Evolutionary conservation across 768 basidiomycete species (phyloP).

Genomic region (Amanita jacksonii): DNA sequence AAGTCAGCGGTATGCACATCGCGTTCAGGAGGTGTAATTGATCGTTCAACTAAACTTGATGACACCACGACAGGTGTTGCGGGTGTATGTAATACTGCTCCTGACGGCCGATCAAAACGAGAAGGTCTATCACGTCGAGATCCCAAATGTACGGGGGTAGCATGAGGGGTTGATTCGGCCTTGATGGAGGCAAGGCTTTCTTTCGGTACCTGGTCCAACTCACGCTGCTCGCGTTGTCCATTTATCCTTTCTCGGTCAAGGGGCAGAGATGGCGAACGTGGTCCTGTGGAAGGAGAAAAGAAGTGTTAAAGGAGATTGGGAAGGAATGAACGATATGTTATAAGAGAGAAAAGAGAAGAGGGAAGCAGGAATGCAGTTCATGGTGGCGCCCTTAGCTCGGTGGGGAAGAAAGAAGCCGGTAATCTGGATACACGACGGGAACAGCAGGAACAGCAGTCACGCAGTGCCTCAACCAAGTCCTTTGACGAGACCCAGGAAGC

Average conservation of each 20-base stretch:
- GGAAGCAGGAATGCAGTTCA: conserved; percentile 30
- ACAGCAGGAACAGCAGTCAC: conserved; percentile 18
- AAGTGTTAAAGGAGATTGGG: conserved; percentile 22
- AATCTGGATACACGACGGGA: conserved; percentile 19
- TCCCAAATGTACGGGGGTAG: conserved; percentile 4
- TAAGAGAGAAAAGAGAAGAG: conserved; percentile 22
- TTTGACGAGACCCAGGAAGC: conserved; percentile 13
- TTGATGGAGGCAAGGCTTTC: not conserved
- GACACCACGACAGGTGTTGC: not conserved
- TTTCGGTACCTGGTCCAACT: conserved; percentile 13
- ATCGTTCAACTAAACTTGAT: not conserved
- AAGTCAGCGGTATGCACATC: conserved; percentile 18
- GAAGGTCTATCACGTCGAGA: conserved; percentile 11
- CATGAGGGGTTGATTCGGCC: conserved; percentile 2
- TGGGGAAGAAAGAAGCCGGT: conserved; percentile 20
- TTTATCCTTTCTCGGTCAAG: conserved; percentile 19
- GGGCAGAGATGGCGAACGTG: conserved; percentile 31
- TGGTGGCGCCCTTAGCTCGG: conserved; percentile 31
- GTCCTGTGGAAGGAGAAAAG: conserved; percentile 35
- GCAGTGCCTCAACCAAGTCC: conserved; percentile 19
- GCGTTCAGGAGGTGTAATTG: conserved; percentile 6
- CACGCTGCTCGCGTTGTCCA: conserved; percentile 13
- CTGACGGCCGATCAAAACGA: conserved; percentile 19
- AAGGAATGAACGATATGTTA: conserved; percentile 25
- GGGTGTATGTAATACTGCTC: not conserved